Percentiles rank a stretch among this genome's conserved stretches.
phyloP scores from a whole-genome alignment of 768 basidiomycete genomes.

The Boletus reticulatus region DNA sequence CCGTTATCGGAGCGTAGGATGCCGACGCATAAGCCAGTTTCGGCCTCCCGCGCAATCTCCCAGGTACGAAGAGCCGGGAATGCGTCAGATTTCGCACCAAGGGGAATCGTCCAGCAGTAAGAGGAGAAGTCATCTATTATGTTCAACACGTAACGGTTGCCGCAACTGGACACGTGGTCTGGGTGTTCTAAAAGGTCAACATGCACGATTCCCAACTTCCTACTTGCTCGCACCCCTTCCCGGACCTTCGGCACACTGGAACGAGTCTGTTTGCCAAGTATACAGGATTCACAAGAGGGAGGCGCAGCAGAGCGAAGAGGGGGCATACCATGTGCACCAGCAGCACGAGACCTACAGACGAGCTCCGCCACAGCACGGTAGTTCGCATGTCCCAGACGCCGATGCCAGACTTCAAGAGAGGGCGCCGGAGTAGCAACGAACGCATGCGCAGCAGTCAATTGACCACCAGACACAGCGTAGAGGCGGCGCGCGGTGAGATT shows the following conservation, averaged over 20 bases:
- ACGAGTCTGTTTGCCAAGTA: neutral
- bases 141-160: neutral
- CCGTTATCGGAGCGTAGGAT: neutral
- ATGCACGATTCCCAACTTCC: neutral
- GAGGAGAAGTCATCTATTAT: neutral
- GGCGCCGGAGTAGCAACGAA: neutral
- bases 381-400: neutral
- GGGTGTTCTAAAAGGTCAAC: neutral
- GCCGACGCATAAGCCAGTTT: neutral
- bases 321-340: neutral
- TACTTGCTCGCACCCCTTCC: neutral
- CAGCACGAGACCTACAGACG: no score
- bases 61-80: neutral
- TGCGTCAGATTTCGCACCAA: neutral
- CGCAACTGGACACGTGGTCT: no score
- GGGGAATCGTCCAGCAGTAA: neutral
- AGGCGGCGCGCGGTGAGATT: neutral
- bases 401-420: no score
- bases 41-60: neutral
- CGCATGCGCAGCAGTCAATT: neutral
- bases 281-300: neutral
- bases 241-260: neutral
- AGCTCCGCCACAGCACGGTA: neutral
- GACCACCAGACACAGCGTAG: neutral
- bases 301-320: neutral